Conservation (phyloP, 192 early-diverging fungal species). For the Pilobolus umbonatus region DNA sequence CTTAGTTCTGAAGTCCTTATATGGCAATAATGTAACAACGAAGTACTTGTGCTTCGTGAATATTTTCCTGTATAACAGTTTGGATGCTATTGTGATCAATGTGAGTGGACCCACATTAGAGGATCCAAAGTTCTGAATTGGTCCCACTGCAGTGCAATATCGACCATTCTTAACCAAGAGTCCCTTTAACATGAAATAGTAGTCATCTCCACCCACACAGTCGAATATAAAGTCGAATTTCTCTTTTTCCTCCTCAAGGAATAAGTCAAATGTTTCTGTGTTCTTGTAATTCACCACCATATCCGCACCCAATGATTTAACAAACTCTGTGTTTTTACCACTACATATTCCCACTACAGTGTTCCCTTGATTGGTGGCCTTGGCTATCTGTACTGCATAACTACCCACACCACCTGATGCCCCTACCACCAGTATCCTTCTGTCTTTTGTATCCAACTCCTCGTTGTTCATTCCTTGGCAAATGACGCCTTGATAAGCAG, state of each 20-base stretch:
- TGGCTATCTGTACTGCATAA: slow-evolving; percentile 46
- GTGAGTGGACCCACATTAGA: not conserved
- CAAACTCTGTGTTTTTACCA: slow-evolving; percentile 35
- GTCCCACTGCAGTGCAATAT: slow-evolving; percentile 12
- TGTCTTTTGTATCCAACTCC: not conserved
- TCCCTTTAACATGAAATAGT: not conserved
- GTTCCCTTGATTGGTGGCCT: slow-evolving; percentile 35
- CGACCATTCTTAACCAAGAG: not conserved
- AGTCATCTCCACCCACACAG: slow-evolving; percentile 31
- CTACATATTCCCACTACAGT: slow-evolving; percentile 48
- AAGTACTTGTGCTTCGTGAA: not conserved
- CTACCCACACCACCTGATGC: slow-evolving; percentile 49
- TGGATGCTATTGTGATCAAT: not conserved
- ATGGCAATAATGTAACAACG: not conserved
- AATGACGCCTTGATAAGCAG: slow-evolving; percentile 17
- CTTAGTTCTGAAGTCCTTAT: not conserved
- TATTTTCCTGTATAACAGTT: not conserved
- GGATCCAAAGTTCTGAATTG: not conserved
- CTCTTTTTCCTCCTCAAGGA: slow-evolving; percentile 6
- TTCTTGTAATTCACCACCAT: slow-evolving; percentile 48
- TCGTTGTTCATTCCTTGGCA: not conserved
- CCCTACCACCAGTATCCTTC: slow-evolving; percentile 41
- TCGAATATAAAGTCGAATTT: slow-evolving; percentile 42
- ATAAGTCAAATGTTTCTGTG: slow-evolving; percentile 25
- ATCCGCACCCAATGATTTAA: slow-evolving; percentile 49